Evolutionary conservation across 352 stramenopile genomes (phyloP).

Genomic region (Globisporangium spiculum): DNA sequence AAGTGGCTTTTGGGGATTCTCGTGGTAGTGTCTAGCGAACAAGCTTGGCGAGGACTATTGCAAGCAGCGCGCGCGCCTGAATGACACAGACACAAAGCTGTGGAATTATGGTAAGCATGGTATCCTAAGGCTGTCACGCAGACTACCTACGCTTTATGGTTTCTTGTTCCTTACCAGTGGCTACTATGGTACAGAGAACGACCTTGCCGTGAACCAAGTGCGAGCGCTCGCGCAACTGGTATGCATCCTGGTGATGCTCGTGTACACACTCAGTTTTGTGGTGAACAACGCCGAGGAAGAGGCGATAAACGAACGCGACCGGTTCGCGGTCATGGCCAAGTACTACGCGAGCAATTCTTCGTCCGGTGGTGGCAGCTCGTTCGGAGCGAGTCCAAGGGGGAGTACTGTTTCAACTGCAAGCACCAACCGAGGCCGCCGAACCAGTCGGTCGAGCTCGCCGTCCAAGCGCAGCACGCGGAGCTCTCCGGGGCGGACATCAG

Average conservation of each 20-base stretch:
- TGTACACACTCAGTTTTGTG: conserved; percentile 60
- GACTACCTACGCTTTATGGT: neutral
- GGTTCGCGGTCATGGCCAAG: conserved; percentile 17
- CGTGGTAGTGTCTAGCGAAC: conserved; percentile 34
- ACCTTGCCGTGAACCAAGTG: conserved; percentile 50
- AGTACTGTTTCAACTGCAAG: neutral
- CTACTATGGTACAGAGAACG: conserved; percentile 25
- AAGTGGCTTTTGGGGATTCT: conserved; percentile 6
- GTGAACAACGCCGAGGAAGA: conserved; percentile 42
- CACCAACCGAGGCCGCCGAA: conserved; percentile 3
- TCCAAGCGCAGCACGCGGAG: conserved; percentile 16
- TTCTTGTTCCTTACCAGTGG: neutral
- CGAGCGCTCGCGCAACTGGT: conserved; percentile 54
- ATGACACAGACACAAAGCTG: conserved; percentile 45
- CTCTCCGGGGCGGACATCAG: neutral
- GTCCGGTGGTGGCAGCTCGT: neutral
- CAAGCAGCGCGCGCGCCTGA: conserved; percentile 37
- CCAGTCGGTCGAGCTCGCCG: conserved; percentile 19
- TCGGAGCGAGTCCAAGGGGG: conserved; percentile 4
- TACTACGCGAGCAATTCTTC: conserved; percentile 12
- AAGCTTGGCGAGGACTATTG: conserved; percentile 55
- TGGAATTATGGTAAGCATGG: conserved; percentile 49
- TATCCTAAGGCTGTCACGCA: neutral
- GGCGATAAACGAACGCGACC: conserved; percentile 21
- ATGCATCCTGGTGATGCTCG: conserved; percentile 51